Evolutionary conservation across 108 stramenopile genomes (phyloP).

Genomic region (Mayamaea pseudoterrestris): DNA sequence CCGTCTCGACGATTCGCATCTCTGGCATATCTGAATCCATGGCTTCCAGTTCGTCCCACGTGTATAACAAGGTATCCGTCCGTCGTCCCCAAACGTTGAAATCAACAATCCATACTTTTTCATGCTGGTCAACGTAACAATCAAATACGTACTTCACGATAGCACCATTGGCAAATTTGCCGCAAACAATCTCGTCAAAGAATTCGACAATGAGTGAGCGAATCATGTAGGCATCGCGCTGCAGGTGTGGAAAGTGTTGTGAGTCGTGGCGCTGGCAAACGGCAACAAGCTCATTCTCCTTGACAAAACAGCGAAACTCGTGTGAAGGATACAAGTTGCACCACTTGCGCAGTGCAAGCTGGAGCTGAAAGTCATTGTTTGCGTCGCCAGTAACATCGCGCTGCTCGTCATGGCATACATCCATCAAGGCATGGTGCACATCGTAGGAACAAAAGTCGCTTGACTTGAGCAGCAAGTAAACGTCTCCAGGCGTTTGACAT

Average conservation of each 20-base stretch:
- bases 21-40: conserved; percentile 24
- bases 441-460: conserved; percentile 82
- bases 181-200: conserved; percentile 26
- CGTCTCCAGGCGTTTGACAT: conserved; percentile 79
- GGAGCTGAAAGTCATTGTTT: conserved; percentile 1
- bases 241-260: conserved; percentile 59
- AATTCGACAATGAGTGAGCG: conserved; percentile 33
- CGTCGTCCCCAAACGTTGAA: conserved; percentile 72
- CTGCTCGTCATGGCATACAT: conserved; percentile 8
- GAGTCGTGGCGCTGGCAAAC: conserved; percentile 64
- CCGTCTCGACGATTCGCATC: conserved; percentile 53
- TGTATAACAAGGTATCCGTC: conserved; percentile 71
- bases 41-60: conserved; percentile 55
- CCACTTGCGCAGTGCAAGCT: conserved; percentile 85
- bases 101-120: conserved; percentile 77
- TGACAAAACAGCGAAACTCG: conserved; percentile 92
- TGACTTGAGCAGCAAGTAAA: conserved; percentile 86
- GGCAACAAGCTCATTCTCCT: conserved; percentile 35
- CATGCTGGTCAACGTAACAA: conserved; percentile 69
- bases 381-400: neutral
- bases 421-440: conserved; percentile 21
- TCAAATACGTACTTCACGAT: conserved; percentile 54
- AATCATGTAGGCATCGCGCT: conserved; percentile 11
- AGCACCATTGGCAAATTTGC: conserved; percentile 30
- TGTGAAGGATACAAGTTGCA: conserved; percentile 86